A percentile compares a stretch with the other conserved stretches of the same genome.
phyloP scores from a whole-genome alignment of 177 flowering plant genomes.

The Vitis hybrid region DNA sequence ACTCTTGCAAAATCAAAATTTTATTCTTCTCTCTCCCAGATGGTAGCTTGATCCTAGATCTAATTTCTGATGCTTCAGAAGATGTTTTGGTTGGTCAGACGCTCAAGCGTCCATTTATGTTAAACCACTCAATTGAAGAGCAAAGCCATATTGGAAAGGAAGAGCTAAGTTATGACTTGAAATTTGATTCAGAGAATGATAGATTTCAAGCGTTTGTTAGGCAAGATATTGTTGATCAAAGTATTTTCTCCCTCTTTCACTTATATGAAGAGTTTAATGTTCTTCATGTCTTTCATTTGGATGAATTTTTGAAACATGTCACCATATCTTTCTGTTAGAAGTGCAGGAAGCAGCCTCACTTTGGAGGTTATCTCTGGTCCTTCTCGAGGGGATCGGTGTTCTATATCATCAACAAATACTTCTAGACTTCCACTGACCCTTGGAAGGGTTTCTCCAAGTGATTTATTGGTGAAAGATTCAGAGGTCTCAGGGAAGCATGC shows the following conservation, averaged over 20 bases:
- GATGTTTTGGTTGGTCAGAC: slow-evolving; percentile 74
- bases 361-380: slow-evolving; percentile 92
- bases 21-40: slow-evolving; percentile 36
- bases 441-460: slow-evolving; percentile 90
- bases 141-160: slow-evolving; percentile 39
- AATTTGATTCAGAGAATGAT: slow-evolving; percentile 23
- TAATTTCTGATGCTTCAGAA: slow-evolving; percentile 54
- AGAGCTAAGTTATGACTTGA: slow-evolving; percentile 23
- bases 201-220: slow-evolving; percentile 20
- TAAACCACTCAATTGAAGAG: slow-evolving; percentile 41
- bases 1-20: background rate
- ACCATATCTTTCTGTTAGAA: slow-evolving; percentile 68
- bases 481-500: slow-evolving; percentile 99
- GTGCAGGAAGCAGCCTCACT: slow-evolving; percentile 89
- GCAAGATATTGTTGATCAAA: slow-evolving; percentile 36
- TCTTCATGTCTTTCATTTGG: background rate
- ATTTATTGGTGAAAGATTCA: slow-evolving; percentile 64
- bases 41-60: slow-evolving; percentile 58
- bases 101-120: slow-evolving; percentile 45
- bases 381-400: slow-evolving; percentile 55
- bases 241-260: slow-evolving; percentile 44
- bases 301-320: slow-evolving; percentile 49
- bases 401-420: slow-evolving; percentile 51
- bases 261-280: slow-evolving; percentile 3
- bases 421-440: slow-evolving; percentile 75